Percentiles rank a stretch among this genome's conserved stretches.
These are phyloP conservation scores for Crithidia thermophila DNA, from an alignment of 208 protist genomes.

Conservation along the genomic window DNA sequence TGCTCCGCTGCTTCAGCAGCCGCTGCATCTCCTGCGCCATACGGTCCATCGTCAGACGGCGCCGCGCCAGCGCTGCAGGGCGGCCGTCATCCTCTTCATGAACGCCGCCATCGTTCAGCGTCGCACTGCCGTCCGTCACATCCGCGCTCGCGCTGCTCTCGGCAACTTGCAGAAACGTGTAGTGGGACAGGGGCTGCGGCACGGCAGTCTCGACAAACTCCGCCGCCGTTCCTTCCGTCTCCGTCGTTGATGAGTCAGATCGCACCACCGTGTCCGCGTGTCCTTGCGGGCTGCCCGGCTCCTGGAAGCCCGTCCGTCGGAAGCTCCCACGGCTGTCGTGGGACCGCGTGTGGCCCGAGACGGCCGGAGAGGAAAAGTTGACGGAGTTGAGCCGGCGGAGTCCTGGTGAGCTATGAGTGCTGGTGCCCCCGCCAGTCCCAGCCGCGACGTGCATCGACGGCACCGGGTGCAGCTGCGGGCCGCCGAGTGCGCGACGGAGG, in stretches of 20 bases:
- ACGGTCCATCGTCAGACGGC: not conserved
- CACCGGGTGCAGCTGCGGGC: conserved; percentile 8
- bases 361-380: no score
- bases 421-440: no score
- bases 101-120: no score
- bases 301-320: no score
- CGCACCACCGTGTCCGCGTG: no score
- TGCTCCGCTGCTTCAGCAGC: not conserved
- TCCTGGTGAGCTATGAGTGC: not conserved
- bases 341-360: no score
- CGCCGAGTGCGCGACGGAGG: conserved; percentile 12
- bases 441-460: not conserved
- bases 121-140: not conserved
- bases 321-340: no score
- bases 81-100: not conserved
- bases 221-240: no score
- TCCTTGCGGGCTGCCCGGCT: no score
- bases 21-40: not conserved
- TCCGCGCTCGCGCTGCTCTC: not conserved
- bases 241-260: no score
- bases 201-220: no score
- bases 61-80: not conserved
- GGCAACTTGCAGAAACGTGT: not conserved
- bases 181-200: no score
- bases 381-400: not conserved